phyloP scores from a whole-genome alignment of 768 basidiomycete genomes.

The Nidula microcarpa region DNA sequence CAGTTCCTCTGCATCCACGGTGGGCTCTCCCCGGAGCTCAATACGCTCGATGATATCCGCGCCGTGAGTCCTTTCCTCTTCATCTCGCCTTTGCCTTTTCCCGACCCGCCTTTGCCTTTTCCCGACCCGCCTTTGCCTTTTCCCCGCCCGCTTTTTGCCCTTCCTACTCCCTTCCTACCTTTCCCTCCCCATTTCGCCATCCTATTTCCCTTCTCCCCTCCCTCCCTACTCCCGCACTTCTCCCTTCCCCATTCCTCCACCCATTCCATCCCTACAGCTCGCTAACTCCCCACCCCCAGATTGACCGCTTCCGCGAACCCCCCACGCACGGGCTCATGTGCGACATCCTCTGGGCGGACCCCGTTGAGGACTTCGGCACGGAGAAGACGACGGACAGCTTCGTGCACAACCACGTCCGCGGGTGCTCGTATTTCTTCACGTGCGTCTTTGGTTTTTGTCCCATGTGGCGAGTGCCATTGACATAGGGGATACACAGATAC shows the following conservation, averaged over 20 bases:
- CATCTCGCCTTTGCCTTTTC: not conserved
- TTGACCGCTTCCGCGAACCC: conserved; percentile 98
- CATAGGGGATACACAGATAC: conserved; percentile 50
- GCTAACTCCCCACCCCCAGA: conserved; percentile 37
- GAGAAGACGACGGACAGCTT: conserved; percentile 92
- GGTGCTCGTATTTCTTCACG: conserved; percentile 93
- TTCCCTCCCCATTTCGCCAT: no score
- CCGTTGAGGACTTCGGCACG: conserved; percentile 94
- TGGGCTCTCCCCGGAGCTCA: conserved; percentile 91
- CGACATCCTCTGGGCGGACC: conserved; percentile 98
- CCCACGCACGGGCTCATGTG: conserved; percentile 98
- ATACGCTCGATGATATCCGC: conserved; percentile 93
- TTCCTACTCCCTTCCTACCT: no score
- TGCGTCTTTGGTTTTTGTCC: conserved; percentile 15
- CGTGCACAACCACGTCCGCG: conserved; percentile 93
- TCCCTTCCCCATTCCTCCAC: no score
- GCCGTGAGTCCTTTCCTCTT: conserved; percentile 44
- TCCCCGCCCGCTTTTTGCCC: no score
- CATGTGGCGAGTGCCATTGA: not conserved
- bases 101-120: no score
- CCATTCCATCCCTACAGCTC: no score
- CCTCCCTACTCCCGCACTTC: no score
- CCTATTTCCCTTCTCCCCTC: no score
- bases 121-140: no score
- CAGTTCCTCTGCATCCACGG: conserved; percentile 99